These are phyloP conservation scores for Trichoderma orchidacearum DNA, from an alignment of 495 filamentous ascomycete genomes.

Conservation along the genomic window DNA sequence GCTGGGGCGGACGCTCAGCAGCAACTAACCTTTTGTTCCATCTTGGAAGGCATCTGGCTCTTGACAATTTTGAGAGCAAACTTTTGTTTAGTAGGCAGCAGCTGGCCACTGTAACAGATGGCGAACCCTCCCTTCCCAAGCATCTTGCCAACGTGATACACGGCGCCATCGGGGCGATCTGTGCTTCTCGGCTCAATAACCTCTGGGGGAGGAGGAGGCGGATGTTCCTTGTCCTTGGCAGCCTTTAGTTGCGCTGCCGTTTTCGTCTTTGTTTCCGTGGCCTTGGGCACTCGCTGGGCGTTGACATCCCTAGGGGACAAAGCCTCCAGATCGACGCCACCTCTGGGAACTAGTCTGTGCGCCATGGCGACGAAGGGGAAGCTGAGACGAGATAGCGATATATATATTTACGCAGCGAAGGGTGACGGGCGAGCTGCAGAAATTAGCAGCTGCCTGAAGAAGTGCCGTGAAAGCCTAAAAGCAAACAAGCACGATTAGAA, in stretches of 20 bases:
- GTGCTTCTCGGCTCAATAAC: slow-evolving; percentile 56
- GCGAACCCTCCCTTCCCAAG: slow-evolving; percentile 94
- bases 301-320: slow-evolving; percentile 63
- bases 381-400: neutral
- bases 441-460: neutral
- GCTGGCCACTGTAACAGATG: slow-evolving; percentile 68
- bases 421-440: neutral
- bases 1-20: neutral
- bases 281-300: slow-evolving; percentile 28
- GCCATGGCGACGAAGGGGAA: neutral
- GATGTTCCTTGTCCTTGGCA: slow-evolving; percentile 53
- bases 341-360: slow-evolving; percentile 19
- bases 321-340: slow-evolving; percentile 45
- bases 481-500: neutral
- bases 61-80: slow-evolving; percentile 87
- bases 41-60: slow-evolving; percentile 70
- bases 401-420: neutral
- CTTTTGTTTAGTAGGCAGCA: slow-evolving; percentile 47
- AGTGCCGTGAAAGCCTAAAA: neutral
- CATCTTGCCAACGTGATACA: slow-evolving; percentile 69
- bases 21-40: slow-evolving; percentile 66
- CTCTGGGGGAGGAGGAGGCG: slow-evolving; percentile 61
- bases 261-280: slow-evolving; percentile 40
- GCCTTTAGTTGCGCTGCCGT: slow-evolving; percentile 37
- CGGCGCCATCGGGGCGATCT: slow-evolving; percentile 51